A percentile compares a stretch with the other conserved stretches of the same genome.
Conservation (phyloP, 2,329 filamentous ascomycete genomes). For the Aspergillus sp. region DNA sequence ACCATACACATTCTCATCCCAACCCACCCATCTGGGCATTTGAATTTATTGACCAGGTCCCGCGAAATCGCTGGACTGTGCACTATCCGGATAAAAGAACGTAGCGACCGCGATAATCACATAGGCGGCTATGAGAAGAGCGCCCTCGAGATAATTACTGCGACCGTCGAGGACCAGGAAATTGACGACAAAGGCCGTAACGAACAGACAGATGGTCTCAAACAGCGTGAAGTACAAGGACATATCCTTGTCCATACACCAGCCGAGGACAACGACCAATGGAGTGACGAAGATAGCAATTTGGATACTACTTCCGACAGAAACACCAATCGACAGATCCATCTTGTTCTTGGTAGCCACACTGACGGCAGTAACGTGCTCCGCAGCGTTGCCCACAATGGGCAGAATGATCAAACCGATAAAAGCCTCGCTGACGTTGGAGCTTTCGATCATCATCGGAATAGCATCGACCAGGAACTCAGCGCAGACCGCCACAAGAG, state of each 20-base stretch:
- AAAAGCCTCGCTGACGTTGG: slow-evolving; percentile 62
- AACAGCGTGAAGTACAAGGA: slow-evolving; percentile 56
- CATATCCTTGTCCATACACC: slow-evolving; percentile 69
- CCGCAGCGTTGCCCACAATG: slow-evolving; percentile 76
- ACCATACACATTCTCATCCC: too few species aligned
- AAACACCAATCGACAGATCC: slow-evolving; percentile 74
- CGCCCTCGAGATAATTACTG: slow-evolving; percentile 75
- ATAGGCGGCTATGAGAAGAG: slow-evolving; percentile 68
- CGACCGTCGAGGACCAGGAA: slow-evolving; percentile 78
- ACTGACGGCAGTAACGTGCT: slow-evolving; percentile 73
- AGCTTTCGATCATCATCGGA: slow-evolving; percentile 56
- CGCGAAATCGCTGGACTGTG: slow-evolving; percentile 23
- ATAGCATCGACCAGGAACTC: slow-evolving; percentile 74
- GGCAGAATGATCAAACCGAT: slow-evolving; percentile 73
- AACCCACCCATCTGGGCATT: too few species aligned
- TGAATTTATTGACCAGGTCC: slow-evolving; percentile 7
- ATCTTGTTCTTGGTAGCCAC: slow-evolving; percentile 80
- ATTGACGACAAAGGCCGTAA: slow-evolving; percentile 76
- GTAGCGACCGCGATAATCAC: slow-evolving; percentile 64
- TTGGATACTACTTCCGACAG: slow-evolving; percentile 73
- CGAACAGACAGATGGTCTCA: slow-evolving; percentile 66
- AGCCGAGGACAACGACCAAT: slow-evolving; percentile 68
- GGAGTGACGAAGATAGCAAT: slow-evolving; percentile 70
- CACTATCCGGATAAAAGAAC: slow-evolving; percentile 30
- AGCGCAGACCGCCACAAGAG: slow-evolving; percentile 54